phyloP scores from a whole-genome alignment of 345 rosid species.

The Euphorbia pulcherrima region DNA sequence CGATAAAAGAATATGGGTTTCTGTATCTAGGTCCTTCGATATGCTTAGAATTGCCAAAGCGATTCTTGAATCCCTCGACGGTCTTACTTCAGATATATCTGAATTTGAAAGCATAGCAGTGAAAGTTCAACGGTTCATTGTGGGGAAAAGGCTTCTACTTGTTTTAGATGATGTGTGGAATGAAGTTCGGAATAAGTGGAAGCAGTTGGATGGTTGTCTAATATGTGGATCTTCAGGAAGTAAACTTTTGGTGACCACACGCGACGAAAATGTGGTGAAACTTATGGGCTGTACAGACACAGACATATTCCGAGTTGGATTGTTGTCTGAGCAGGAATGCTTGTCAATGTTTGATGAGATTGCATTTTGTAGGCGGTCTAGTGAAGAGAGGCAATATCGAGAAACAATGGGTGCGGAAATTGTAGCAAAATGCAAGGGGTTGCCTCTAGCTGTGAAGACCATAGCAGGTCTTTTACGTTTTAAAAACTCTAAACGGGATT shows the following conservation, averaged over 20 bases:
- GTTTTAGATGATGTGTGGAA: slow-evolving; percentile 12
- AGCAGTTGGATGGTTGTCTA: background rate
- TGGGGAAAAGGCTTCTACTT: background rate
- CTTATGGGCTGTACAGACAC: background rate
- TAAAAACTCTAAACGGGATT: slow-evolving; percentile 3
- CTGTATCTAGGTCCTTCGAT: slow-evolving; percentile 13
- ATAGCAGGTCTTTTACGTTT: slow-evolving; percentile 7
- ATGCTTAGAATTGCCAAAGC: background rate
- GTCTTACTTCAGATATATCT: fast-evolving
- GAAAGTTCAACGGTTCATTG: background rate
- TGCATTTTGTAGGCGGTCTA: background rate
- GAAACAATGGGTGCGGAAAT: background rate
- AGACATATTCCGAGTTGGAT: too few relatives aligned
- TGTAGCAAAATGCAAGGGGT: background rate
- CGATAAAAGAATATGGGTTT: slow-evolving; percentile 11
- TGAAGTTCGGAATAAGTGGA: background rate
- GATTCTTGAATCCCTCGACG: background rate
- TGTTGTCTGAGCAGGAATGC: background rate
- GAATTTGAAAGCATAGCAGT: background rate
- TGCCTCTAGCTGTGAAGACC: slow-evolving; percentile 3
- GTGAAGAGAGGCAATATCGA: background rate
- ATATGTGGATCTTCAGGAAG: background rate
- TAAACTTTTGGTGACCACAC: background rate
- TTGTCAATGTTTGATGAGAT: background rate
- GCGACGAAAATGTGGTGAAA: background rate